Evolutionary conservation across 1,284 basidiomycete species (phyloP).

Genomic region (Cryptococcus jaspeensis): DNA sequence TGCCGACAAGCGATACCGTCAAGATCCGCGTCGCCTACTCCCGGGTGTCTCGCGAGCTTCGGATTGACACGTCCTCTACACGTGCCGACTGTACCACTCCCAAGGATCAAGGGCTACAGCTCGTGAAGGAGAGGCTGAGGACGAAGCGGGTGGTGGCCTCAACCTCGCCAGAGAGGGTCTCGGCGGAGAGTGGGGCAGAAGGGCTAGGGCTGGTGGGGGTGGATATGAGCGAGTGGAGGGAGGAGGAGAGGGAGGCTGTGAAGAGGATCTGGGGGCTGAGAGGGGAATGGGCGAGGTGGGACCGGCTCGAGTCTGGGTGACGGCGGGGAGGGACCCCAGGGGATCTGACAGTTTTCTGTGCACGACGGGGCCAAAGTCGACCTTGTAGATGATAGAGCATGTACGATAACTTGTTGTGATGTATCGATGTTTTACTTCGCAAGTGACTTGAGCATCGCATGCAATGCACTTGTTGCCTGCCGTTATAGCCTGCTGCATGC

Average conservation of each 20-base stretch:
- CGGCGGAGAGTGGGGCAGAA: not conserved
- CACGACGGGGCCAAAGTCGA: no score
- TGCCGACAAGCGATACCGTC: not conserved
- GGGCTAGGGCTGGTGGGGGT: not conserved
- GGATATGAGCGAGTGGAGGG: constrained; percentile 17
- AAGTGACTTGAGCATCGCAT: no score
- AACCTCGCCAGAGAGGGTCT: not conserved
- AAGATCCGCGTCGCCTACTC: constrained; percentile 24
- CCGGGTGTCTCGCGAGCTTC: constrained; percentile 6
- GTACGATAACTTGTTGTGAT: no score
- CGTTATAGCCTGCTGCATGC: no score
- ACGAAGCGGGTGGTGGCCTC: constrained; percentile 14
- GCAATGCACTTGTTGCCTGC: no score
- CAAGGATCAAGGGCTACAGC: not conserved
- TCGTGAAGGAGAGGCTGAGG: constrained; percentile 6
- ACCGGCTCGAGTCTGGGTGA: not conserved
- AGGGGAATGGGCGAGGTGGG: constrained; percentile 27
- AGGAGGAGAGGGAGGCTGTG: constrained; percentile 28
- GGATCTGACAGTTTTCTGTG: no score
- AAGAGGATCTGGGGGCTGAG: constrained; percentile 21
- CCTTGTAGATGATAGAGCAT: no score
- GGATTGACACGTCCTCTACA: constrained; percentile 11
- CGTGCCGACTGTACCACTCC: not conserved
- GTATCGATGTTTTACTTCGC: no score
- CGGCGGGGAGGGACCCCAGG: no score